Conservation (phyloP, 345 rosid species). For the Populus simonii region DNA sequence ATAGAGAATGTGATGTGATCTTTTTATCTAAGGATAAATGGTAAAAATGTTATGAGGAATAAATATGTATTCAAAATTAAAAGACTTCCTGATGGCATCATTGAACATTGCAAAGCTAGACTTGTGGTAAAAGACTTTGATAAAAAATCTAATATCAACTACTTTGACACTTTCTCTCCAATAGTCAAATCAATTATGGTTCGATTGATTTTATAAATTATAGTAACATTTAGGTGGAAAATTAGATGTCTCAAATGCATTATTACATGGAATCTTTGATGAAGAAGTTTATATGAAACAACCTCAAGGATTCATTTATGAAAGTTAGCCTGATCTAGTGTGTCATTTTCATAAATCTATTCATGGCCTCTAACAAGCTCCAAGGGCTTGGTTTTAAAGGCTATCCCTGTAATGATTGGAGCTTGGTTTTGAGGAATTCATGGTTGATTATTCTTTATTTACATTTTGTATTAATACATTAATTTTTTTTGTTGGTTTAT, state of each 20-base stretch:
- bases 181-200: too few species aligned
- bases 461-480: too few species aligned
- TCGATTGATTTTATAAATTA: too few species aligned
- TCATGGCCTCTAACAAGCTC: background rate
- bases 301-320: too few species aligned
- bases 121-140: background rate
- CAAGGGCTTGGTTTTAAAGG: background rate
- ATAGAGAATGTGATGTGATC: background rate
- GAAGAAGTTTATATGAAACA: too few species aligned
- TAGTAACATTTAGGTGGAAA: background rate
- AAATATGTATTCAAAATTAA: background rate
- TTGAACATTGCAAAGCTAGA: background rate
- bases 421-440: too few species aligned
- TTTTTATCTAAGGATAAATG: background rate
- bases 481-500: too few species aligned
- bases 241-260: background rate
- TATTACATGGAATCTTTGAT: background rate
- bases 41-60: background rate
- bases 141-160: background rate
- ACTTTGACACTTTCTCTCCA: too few species aligned
- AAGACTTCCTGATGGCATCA: background rate
- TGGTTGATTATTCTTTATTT: too few species aligned
- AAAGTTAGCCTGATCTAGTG: too few species aligned
- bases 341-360: background rate
- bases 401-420: too few species aligned